A percentile compares a stretch with the other conserved stretches of the same genome.
phyloP scores from a whole-genome alignment of 2,329 filamentous ascomycete genomes.

The Rhynchosporium secalis region DNA sequence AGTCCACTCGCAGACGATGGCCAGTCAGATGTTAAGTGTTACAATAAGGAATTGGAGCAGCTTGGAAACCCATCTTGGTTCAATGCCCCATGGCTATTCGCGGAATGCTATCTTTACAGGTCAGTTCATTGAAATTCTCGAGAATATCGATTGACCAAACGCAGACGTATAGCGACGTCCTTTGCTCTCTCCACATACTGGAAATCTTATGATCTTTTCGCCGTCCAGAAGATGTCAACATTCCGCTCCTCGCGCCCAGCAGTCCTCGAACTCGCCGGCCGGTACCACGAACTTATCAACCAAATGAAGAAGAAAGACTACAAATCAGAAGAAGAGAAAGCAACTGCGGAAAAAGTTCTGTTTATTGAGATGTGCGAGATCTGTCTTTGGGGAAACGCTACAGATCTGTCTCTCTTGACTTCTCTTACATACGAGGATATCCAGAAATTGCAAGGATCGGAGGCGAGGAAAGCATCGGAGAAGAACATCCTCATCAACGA shows the following conservation, averaged over 20 bases:
- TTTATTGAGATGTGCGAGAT: conserved; percentile 96
- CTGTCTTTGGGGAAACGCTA: conserved; percentile 96
- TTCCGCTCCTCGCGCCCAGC: conserved; percentile 90
- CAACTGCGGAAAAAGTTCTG: conserved; percentile 71
- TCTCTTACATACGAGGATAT: conserved; percentile 93
- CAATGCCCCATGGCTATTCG: conserved; percentile 81
- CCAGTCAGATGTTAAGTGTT: conserved; percentile 62
- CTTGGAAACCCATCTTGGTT: conserved; percentile 79
- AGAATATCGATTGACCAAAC: background rate
- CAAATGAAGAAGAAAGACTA: conserved; percentile 58
- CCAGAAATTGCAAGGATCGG: conserved; percentile 88
- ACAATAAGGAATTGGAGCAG: conserved; percentile 81
- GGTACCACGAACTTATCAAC: conserved; percentile 71
- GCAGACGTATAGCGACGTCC: conserved; percentile 73
- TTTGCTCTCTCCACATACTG: conserved; percentile 79
- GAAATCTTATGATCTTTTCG: conserved; percentile 88
- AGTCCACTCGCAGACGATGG: conserved; percentile 41
- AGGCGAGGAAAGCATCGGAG: conserved; percentile 82
- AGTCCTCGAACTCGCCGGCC: conserved; percentile 76
- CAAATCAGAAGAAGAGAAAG: conserved; percentile 36
- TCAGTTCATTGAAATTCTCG: conserved; percentile 4
- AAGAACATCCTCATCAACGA: conserved; percentile 93
- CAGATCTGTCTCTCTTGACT: conserved; percentile 87
- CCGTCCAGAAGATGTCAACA: conserved; percentile 84
- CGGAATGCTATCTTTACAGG: conserved; percentile 93